phyloP scores from a whole-genome alignment of 768 basidiomycete genomes.

The Rhodotorula babjevae region DNA sequence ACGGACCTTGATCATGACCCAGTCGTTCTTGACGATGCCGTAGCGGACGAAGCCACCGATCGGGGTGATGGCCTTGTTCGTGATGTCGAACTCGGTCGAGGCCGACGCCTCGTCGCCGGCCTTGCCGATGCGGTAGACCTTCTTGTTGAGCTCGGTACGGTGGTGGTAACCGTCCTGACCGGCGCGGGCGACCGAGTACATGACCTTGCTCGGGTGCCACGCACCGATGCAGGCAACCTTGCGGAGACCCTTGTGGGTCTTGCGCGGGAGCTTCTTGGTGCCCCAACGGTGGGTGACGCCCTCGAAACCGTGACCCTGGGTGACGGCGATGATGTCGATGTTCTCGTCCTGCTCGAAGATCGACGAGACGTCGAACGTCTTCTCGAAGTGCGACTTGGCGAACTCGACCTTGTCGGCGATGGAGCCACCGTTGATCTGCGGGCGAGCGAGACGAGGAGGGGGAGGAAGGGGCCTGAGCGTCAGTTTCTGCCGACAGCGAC shows the following conservation, averaged over 20 bases:
- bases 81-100: conserved; percentile 89
- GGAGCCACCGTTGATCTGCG: conserved; percentile 87
- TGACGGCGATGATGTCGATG: conserved; percentile 94
- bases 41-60: conserved; percentile 99
- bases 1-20: conserved; percentile 74
- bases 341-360: conserved; percentile 97
- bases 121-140: conserved; percentile 89
- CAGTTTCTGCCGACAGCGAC: background rate
- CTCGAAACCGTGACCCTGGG: conserved; percentile 99
- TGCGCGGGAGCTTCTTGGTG: conserved; percentile 94
- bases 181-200: conserved; percentile 99
- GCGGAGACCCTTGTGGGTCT: conserved; percentile 99
- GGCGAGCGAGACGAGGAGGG: too few relatives aligned
- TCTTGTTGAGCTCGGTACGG: conserved; percentile 97
- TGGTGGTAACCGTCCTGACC: conserved; percentile 91
- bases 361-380: conserved; percentile 74
- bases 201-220: conserved; percentile 98
- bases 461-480: background rate
- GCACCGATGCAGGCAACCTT: conserved; percentile 99
- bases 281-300: conserved; percentile 99
- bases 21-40: conserved; percentile 98
- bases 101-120: conserved; percentile 74
- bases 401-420: conserved; percentile 96
- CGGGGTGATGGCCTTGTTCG: conserved; percentile 78
- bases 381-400: conserved; percentile 90